Percentiles rank a stretch among this genome's conserved stretches.
These are phyloP conservation scores for Gleditsia sinensis DNA, from an alignment of 306 rosid genomes.

Conservation along the genomic window DNA sequence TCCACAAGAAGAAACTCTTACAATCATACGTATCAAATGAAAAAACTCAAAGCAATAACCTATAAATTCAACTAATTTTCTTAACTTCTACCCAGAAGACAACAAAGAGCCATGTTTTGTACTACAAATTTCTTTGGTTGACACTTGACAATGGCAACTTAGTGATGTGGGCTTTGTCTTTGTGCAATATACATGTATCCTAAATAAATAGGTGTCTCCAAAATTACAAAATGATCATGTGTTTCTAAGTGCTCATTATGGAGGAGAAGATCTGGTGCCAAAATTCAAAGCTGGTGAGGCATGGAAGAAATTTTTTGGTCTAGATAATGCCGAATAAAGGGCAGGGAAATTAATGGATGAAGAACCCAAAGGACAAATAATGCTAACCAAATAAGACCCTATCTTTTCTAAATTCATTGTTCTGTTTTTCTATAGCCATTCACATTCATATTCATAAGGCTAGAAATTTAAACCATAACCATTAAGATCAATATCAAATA, in stretches of 20 bases:
- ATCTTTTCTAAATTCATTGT: too few relatives aligned
- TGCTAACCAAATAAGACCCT: too few relatives aligned
- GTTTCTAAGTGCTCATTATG: conserved; percentile 86
- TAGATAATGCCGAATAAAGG: too few relatives aligned
- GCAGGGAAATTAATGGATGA: too few relatives aligned
- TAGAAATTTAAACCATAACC: too few relatives aligned
- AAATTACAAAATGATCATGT: conserved; percentile 51
- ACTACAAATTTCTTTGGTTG: not conserved
- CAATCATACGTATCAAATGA: not conserved
- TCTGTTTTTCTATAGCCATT: too few relatives aligned
- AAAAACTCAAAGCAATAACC: not conserved
- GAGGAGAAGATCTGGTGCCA: conserved; percentile 76
- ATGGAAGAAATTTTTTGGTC: conserved; percentile 95
- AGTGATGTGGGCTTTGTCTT: not conserved
- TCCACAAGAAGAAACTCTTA: not conserved
- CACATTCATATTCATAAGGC: too few relatives aligned
- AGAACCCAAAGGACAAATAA: too few relatives aligned
- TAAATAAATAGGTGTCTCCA: not conserved
- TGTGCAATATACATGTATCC: too few relatives aligned
- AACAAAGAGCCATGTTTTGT: not conserved
- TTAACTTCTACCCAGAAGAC: too few relatives aligned
- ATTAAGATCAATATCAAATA: too few relatives aligned
- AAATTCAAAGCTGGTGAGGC: conserved; percentile 64
- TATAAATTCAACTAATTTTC: too few relatives aligned
- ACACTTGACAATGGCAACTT: not conserved